Evolutionary conservation across 176 grass and related monocot species (phyloP).

Genomic region (Urochloa ruziziensis): DNA sequence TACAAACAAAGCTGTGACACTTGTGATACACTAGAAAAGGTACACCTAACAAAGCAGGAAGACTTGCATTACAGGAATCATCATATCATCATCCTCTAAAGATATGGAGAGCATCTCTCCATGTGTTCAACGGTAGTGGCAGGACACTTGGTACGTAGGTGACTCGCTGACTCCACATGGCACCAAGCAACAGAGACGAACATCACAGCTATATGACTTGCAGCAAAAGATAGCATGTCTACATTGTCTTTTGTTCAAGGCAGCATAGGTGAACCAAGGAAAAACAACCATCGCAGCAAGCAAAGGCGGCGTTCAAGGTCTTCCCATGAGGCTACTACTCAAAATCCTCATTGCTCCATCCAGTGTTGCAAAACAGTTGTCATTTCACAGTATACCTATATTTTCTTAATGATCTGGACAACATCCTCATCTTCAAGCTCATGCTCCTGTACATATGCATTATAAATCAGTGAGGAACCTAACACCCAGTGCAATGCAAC

Average conservation of each 20-base stretch:
- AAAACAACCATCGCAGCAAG: background rate
- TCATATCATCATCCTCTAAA: slow-evolving; percentile 10
- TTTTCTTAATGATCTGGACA: slow-evolving; percentile 96
- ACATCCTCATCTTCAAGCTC: slow-evolving; percentile 99
- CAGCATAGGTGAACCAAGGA: background rate
- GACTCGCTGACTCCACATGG: background rate
- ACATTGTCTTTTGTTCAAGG: slow-evolving; percentile 20
- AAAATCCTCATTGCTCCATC: slow-evolving; percentile 25
- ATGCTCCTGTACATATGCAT: slow-evolving; percentile 55
- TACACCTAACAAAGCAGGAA: background rate
- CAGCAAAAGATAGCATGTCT: background rate
- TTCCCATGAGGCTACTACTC: slow-evolving; percentile 3
- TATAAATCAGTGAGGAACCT: background rate
- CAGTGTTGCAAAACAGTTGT: background rate
- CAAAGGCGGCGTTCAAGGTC: background rate
- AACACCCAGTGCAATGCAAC: background rate
- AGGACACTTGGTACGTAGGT: background rate
- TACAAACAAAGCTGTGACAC: background rate
- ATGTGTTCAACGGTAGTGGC: background rate
- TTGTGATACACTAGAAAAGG: background rate
- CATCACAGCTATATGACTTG: slow-evolving; percentile 21
- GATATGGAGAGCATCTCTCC: slow-evolving; percentile 26
- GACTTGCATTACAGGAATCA: background rate
- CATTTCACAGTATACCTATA: slow-evolving; percentile 29
- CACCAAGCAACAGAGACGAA: background rate